Percentiles rank a stretch among this genome's conserved stretches.
Evolutionary conservation across 2,329 filamentous ascomycete genomes (phyloP).

Genomic region (Leptographium lundbergii): DNA sequence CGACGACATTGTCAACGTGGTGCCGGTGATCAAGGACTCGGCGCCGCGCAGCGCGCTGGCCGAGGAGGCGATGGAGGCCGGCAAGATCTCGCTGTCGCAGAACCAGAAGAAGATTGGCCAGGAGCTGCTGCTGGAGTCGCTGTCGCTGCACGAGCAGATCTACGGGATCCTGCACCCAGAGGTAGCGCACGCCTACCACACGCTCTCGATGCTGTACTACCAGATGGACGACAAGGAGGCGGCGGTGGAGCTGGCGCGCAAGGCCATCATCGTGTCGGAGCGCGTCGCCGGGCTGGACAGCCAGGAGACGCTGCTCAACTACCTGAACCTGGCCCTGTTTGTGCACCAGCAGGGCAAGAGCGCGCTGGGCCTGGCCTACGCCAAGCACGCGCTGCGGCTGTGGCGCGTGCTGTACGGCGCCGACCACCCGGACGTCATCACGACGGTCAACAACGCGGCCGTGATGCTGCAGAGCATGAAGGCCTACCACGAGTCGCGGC

Average conservation of each 20-base stretch:
- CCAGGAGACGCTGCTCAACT: conserved; percentile 85
- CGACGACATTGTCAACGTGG: conserved; percentile 82
- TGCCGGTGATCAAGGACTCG: conserved; percentile 92
- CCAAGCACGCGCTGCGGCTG: conserved; percentile 82
- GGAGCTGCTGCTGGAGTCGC: conserved; percentile 86
- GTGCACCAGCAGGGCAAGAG: conserved; percentile 89
- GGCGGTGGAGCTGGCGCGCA: conserved; percentile 87
- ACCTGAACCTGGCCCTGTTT: conserved; percentile 90
- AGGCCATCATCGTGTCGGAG: conserved; percentile 92
- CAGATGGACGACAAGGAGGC: conserved; percentile 96
- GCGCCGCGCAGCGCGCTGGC: conserved; percentile 80
- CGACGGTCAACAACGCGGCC: conserved; percentile 94
- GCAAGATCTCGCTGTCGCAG: conserved; percentile 89
- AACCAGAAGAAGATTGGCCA: conserved; percentile 92
- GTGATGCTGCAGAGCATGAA: conserved; percentile 97
- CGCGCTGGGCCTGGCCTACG: conserved; percentile 72
- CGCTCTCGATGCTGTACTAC: conserved; percentile 89
- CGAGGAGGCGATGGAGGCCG: conserved; percentile 91
- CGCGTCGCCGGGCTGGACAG: conserved; percentile 88
- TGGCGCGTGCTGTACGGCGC: conserved; percentile 96
- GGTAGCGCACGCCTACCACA: conserved; percentile 90
- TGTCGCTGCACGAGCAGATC: conserved; percentile 95
- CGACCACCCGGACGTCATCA: conserved; percentile 93
- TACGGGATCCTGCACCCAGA: conserved; percentile 96
- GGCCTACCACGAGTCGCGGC: conserved; percentile 82